phyloP scores from a whole-genome alignment of 2,329 filamentous ascomycete genomes.

The Hypocrella siamensis region DNA sequence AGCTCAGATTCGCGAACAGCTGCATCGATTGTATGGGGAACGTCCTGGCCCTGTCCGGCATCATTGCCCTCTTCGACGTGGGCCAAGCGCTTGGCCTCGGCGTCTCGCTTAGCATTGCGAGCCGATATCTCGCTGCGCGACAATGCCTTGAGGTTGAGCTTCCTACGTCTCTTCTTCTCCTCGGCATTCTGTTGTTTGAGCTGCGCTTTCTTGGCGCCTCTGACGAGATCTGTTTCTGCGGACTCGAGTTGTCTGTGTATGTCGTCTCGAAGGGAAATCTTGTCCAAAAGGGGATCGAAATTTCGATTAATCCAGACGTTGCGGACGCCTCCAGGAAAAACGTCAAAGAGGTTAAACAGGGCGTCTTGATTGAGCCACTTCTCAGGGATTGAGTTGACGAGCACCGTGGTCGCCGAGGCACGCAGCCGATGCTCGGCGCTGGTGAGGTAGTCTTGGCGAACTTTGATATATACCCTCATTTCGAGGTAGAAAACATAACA shows the following conservation, averaged over 20 bases:
- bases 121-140: conserved; percentile 34
- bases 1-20: conserved; percentile 24
- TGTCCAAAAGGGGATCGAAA: conserved; percentile 66
- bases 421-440: conserved; percentile 86
- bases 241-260: conserved; percentile 59
- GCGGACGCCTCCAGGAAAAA: conserved; percentile 85
- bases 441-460: conserved; percentile 88
- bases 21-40: conserved; percentile 34
- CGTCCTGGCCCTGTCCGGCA: conserved; percentile 34
- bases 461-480: conserved; percentile 72
- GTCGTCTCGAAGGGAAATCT: conserved; percentile 59
- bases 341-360: conserved; percentile 74
- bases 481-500: conserved; percentile 81
- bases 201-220: conserved; percentile 62
- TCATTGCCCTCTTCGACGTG: conserved; percentile 31
- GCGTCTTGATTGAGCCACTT: conserved; percentile 84
- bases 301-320: conserved; percentile 97
- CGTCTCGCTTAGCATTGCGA: conserved; percentile 31
- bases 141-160: conserved; percentile 28
- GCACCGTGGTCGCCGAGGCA: conserved; percentile 86
- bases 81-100: conserved; percentile 33
- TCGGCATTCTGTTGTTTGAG: conserved; percentile 49
- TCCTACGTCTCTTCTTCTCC: conserved; percentile 47
- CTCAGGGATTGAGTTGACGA: conserved; percentile 77
- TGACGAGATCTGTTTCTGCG: conserved; percentile 76